Evolutionary conservation across 23 red algal species (phyloP).

Genomic region (Gracilaria domingensis): DNA sequence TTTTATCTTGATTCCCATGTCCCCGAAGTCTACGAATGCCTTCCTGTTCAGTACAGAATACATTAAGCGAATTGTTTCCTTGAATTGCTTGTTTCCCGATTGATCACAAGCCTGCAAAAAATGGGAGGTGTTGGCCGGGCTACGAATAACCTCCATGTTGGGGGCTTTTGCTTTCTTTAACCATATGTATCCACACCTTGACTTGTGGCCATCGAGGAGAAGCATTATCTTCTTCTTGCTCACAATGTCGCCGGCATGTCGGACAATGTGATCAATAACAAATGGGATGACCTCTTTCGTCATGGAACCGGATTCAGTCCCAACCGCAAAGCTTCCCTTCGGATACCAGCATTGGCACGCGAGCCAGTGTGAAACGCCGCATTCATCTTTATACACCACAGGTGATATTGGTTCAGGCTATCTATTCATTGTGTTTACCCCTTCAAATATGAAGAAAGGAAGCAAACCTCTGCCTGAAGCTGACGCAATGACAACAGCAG

Average conservation of each 20-base stretch:
- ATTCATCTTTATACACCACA: neutral
- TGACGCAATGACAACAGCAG: constrained; percentile 5
- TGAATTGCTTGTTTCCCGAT: neutral
- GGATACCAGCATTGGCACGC: neutral
- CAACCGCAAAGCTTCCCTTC: neutral
- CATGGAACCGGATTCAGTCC: neutral
- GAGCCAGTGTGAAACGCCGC: neutral
- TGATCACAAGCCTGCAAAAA: constrained; percentile 23
- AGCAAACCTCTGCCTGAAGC: constrained; percentile 9
- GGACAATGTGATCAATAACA: neutral
- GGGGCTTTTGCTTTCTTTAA: neutral
- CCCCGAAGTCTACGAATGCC: neutral
- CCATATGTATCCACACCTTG: neutral
- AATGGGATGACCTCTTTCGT: neutral
- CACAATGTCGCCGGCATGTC: neutral
- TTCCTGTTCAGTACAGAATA: neutral
- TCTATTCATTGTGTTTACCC: neutral
- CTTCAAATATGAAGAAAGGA: constrained; percentile 35
- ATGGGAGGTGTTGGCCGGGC: constrained; percentile 13
- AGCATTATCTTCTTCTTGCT: neutral
- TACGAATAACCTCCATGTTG: neutral
- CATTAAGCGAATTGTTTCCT: neutral
- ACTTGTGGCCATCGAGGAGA: constrained; percentile 3
- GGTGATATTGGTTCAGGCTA: neutral
- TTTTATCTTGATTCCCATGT: neutral